These are phyloP conservation scores for Aristolochia contorta DNA, from an alignment of 164 flowering plant species.

Conservation along the genomic window DNA sequence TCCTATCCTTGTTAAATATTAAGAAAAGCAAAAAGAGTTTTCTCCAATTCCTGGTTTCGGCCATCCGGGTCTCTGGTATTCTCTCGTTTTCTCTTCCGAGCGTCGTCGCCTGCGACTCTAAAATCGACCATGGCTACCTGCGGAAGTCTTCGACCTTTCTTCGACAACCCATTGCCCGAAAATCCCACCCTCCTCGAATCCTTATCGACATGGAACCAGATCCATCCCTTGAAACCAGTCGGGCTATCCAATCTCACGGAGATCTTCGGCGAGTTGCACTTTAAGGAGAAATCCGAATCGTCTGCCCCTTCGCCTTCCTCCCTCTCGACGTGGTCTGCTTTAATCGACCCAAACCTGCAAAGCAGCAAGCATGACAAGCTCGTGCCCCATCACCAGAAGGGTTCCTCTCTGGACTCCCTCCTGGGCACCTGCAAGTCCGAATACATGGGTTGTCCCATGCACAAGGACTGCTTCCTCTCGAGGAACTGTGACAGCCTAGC, in stretches of 20 bases:
- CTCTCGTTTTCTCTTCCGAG: neutral
- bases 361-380: neutral
- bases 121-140: conserved; percentile 49
- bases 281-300: conserved; percentile 29
- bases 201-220: conserved; percentile 45
- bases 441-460: conserved; percentile 3
- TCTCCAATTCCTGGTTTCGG: neutral
- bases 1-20: neutral
- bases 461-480: conserved; percentile 1
- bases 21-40: no score
- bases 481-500: neutral
- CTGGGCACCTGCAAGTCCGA: neutral
- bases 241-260: conserved; percentile 48
- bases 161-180: conserved; percentile 48
- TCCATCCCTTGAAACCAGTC: conserved; percentile 16
- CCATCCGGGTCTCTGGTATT: neutral
- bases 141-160: conserved; percentile 55
- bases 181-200: conserved; percentile 44
- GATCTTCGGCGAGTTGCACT: conserved; percentile 71
- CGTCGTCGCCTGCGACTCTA: neutral
- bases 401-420: conserved; percentile 7
- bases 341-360: neutral
- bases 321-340: neutral
- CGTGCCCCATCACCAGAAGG: neutral
- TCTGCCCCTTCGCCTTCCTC: neutral